Base-by-base conservation (phyloP, 176 grass and related monocot genomes). In the Panicum miliaceum region DNA sequence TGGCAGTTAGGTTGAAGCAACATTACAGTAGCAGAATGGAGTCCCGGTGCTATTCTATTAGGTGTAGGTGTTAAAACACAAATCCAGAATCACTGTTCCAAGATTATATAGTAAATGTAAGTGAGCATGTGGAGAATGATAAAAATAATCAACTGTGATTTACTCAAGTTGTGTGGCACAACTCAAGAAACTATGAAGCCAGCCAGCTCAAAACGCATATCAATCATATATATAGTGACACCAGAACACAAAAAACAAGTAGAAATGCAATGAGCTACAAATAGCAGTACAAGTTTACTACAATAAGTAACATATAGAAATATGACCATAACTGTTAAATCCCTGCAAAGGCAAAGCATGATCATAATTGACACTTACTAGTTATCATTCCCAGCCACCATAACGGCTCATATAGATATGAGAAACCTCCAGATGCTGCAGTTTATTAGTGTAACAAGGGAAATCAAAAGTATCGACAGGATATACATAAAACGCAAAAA, bases 311-410 rank as follows among this genome's bases (percentile, higher is more conserved):
- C 23, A 75, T 64, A 48, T 26, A 56, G 9, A 40, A 40, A 56
- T 81, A 54, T 38, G 35, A 54, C 5, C 2, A 4, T 72, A 18
- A 26, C 40, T 22, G 20, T 32, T 56, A 43, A 77, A 3, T 61
- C 32, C 47, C 43, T 82, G 27, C 38, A 47, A 69, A 66, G 71
- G 22, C 40, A 40, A 70, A 78, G n/a, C 14, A 47, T 37, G 26
- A 38, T 66, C 38, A n/a, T 3, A 56, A 71, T 72, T n/a, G 14
- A 77, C 12, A 82, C 93, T 95, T 97, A 97, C 94, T 93, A 76
- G 91, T 90, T 67, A 88, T 89, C 91, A 97, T 97, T 58, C 94
- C 94, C 34, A 93, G 37, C 94, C 91, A 97, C 94, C 94, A 97
- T 78, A 97, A 63, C 4, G 89, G 91, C 69, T 93, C 91, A 51